Base-by-base conservation (phyloP, 2,329 filamentous ascomycete species). In the Trichoderma harzianum region DNA sequence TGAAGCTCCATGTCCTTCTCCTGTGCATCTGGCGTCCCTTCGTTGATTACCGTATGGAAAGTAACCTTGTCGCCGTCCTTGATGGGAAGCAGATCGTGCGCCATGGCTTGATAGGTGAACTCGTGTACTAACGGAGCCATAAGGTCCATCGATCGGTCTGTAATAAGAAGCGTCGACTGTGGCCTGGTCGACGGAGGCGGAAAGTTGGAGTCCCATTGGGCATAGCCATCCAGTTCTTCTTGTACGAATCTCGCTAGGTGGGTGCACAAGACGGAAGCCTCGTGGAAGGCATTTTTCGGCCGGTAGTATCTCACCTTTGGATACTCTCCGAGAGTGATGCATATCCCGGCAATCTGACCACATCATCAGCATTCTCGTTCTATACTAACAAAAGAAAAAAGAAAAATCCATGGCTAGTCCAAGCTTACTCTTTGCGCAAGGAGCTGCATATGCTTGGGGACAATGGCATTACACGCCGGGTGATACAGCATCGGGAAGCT, bases 101-200 rank as follows among this genome's bases (percentile, higher is more conserved):
- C 95, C 95, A 99, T 98, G 65, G 96, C 94, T 82, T 99, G 96
- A 80, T 98, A 99, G 14, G 96, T 98, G 79, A 99, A 98, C 78
- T 99, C 96, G 82, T 99, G 96, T 5, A 98, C 79, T 12, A 98
- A 83, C 1, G 96, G 96, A 0, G 95, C 91, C 83, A 92, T 90
- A 4, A 98, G 82, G 80, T 99, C 96, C 92, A 99, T 96, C 8
- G 94, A 93, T 73, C 96, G 89, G 80, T 98, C 96, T 1, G 94
- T 93, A 73, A 99, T 92, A 77, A 97, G 85, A 0, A 99, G 87
- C 0, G 94, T 89, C 51, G 93, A 93, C 74, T 93, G 91, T 7
- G 95, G 95, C 68, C 95, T 87, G 65, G 90, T 88, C 10, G 89
- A 89, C n/a, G 86, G 90, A 0, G 95, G 93, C 2, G 95, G 95